Evolutionary conservation across 306 rosid species (phyloP).

Genomic region (Quercus berberidifolia): DNA sequence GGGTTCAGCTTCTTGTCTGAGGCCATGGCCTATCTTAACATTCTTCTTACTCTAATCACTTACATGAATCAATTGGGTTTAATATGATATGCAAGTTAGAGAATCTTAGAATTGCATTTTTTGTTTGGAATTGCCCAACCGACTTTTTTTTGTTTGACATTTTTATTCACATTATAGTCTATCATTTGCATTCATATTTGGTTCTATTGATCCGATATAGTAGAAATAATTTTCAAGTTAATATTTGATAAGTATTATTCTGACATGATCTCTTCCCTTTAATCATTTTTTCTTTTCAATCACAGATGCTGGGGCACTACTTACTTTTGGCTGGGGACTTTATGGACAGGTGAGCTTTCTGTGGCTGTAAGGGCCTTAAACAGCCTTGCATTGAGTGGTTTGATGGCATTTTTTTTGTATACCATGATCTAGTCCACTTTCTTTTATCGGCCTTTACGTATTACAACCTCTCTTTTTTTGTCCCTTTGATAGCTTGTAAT

Average conservation of each 20-base stretch:
- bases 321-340: conserved; percentile 91
- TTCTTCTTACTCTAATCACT: too few relatives aligned
- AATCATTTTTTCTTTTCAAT: conserved; percentile 10
- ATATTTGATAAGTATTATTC: neutral
- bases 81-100: neutral
- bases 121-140: too few relatives aligned
- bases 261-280: neutral
- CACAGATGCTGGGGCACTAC: conserved; percentile 68
- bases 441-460: neutral
- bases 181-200: neutral
- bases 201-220: neutral
- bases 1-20: neutral
- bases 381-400: neutral
- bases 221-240: neutral
- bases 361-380: neutral
- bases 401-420: neutral
- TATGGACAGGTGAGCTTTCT: conserved; percentile 76
- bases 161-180: neutral
- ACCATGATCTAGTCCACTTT: neutral
- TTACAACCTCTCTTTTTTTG: neutral
- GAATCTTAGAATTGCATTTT: neutral
- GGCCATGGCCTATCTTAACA: neutral
- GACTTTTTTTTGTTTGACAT: neutral
- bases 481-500: neutral
- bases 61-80: neutral